Conservation (phyloP, 192 early-diverging fungal genomes). For the Jimgerdemannia flammicorona region DNA sequence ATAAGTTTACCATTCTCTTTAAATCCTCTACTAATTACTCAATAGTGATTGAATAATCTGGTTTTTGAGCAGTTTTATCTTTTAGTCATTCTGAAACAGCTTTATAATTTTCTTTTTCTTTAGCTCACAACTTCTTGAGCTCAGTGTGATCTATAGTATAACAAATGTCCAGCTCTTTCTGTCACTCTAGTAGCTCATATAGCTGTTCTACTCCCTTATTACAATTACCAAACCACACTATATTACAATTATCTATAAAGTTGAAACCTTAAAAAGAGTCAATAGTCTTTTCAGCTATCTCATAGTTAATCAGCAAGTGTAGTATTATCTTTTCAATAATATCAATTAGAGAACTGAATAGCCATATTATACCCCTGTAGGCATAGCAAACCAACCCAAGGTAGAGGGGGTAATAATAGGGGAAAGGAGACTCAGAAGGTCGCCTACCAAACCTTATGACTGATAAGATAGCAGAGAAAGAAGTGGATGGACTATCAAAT, state of each 20-base stretch:
- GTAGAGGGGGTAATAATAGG: too few species aligned
- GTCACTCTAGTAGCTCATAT: constrained; percentile 72
- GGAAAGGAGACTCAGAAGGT: too few species aligned
- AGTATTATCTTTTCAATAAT: constrained; percentile 60
- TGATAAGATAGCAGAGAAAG: too few species aligned
- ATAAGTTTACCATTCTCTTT: too few species aligned
- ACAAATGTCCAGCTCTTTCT: constrained; percentile 23
- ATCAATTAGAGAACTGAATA: constrained; percentile 80
- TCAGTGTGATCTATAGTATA: constrained; percentile 16
- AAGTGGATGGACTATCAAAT: too few species aligned
- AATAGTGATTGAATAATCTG: too few species aligned
- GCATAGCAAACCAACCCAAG: constrained; percentile 70
- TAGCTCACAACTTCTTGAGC: constrained; percentile 18
- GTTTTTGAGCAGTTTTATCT: not conserved
- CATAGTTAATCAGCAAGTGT: constrained; percentile 87
- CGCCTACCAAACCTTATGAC: too few species aligned
- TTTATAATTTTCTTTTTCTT: not conserved
- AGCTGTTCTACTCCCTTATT: constrained; percentile 72
- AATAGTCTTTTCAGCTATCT: constrained; percentile 64
- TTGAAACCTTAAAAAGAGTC: constrained; percentile 54
- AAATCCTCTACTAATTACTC: too few species aligned
- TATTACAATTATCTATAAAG: constrained; percentile 81
- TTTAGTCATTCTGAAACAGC: constrained; percentile 8
- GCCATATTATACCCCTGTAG: constrained; percentile 90
- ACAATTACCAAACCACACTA: constrained; percentile 73